Base-by-base conservation (phyloP, 2,329 filamentous ascomycete species). In the Thermothelomyces thermophilus region DNA sequence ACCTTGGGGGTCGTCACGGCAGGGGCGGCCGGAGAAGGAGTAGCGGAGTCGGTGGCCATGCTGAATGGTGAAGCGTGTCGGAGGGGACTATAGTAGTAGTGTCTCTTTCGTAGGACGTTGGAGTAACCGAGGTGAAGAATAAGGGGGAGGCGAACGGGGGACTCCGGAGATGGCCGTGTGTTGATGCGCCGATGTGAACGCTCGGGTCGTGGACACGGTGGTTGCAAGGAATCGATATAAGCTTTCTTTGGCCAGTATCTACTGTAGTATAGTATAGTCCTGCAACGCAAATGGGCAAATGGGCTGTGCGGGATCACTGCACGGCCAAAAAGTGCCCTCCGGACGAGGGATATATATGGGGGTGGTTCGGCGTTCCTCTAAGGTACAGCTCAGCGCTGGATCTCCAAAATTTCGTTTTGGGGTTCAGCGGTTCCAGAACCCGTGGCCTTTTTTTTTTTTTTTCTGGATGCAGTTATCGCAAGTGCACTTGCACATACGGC, bases 1-100 rank as follows among this genome's bases (percentile, higher is more conserved):
- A 90, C 90, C 72, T 83, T 89, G 60, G 68, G 69, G 55, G 72
- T 67, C 53, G 43, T 20, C 11, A 20, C 33, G 10, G 74, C 66
- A 49, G 75, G 66, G 41, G 74, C 65, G 54, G 72, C 68, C 40
- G 68, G 54, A 14, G 51, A 41, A 36, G 59, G 56, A 46, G n/a
- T 49, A 33, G 43, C 46, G 40, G 41, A 34, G 26, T 31, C 43
- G 5, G 43, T 39, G 3, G 43, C 22, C 43, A 46, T 46, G 22
- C n/a, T n/a, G n/a, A n/a, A n/a, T n/a, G n/a, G n/a, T n/a, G n/a
- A n/a, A n/a, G n/a, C n/a, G n/a, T n/a, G n/a, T n/a, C n/a, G n/a
- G n/a, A n/a, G n/a, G n/a, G n/a, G n/a, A n/a, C n/a, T n/a, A n/a
- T n/a, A n/a, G n/a, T n/a, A n/a, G n/a, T n/a, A n/a, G n/a, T n/a